Conservation (phyloP, 2,329 filamentous ascomycete species). For the Alternaria arbusti region DNA sequence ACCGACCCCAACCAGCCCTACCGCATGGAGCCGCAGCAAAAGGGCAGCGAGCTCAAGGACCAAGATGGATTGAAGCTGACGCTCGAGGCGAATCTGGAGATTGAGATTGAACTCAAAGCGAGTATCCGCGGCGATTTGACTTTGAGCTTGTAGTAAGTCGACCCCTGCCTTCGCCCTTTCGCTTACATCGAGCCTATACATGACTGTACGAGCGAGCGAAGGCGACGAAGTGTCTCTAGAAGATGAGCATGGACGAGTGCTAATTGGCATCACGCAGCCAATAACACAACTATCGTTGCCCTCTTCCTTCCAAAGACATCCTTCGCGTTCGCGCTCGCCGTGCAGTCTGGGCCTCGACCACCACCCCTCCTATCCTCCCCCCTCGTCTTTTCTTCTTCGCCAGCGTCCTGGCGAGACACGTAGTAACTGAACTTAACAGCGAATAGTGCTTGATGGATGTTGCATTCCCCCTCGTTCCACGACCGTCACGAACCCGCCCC, state of each 20-base stretch:
- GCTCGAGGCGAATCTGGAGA: slow-evolving; percentile 78
- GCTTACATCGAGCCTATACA: slow-evolving; percentile 14
- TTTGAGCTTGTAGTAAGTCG: slow-evolving; percentile 75
- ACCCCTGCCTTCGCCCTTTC: slow-evolving; percentile 6
- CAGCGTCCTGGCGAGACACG: slow-evolving; percentile 10
- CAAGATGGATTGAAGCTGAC: slow-evolving; percentile 73
- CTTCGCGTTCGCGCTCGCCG: not conserved
- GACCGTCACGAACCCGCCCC: slow-evolving; percentile 5
- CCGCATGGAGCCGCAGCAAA: slow-evolving; percentile 50
- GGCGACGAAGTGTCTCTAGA: slow-evolving; percentile 2
- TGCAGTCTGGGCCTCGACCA: not conserved
- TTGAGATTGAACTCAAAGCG: slow-evolving; percentile 85
- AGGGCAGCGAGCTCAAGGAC: slow-evolving; percentile 53
- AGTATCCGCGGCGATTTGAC: slow-evolving; percentile 86
- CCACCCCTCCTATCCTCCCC: not conserved
- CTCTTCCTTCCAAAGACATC: slow-evolving; percentile 1
- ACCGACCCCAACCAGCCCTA: slow-evolving; percentile 59
- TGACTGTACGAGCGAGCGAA: slow-evolving; percentile 15
- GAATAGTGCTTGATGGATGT: slow-evolving; percentile 29
- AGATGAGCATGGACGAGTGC: slow-evolving; percentile 9
- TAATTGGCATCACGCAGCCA: slow-evolving; percentile 25
- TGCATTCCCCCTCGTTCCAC: slow-evolving; percentile 8
- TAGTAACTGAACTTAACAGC: slow-evolving; percentile 30
- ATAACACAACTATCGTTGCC: slow-evolving; percentile 7
- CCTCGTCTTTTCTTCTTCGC: not conserved